A percentile compares a stretch with the other conserved stretches of the same genome.
Evolutionary conservation across 1,139 yeast species (phyloP).

Genomic region (Kodamaea sp.): DNA sequence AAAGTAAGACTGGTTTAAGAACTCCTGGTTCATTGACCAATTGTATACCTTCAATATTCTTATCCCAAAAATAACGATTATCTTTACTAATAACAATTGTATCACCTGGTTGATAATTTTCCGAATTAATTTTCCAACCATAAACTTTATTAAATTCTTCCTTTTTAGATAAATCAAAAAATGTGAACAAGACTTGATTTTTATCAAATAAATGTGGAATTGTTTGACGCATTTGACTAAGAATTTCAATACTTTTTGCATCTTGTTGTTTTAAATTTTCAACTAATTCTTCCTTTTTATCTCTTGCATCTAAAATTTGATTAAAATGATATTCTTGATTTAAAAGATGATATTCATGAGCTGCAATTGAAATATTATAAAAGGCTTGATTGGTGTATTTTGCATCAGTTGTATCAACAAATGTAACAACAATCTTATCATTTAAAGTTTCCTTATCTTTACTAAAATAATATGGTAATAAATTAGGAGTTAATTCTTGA

Average conservation of each 20-base stretch:
- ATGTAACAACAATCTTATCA: slow-evolving; percentile 52
- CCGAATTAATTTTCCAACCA: slow-evolving; percentile 42
- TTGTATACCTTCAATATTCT: slow-evolving; percentile 24
- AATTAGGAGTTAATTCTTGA: slow-evolving; percentile 46
- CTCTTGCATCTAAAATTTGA: slow-evolving; percentile 35
- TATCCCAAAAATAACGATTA: slow-evolving; percentile 31
- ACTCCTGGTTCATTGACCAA: slow-evolving; percentile 29
- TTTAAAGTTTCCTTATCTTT: slow-evolving; percentile 18
- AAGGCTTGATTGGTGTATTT: slow-evolving; percentile 33
- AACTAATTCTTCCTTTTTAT: slow-evolving; percentile 40
- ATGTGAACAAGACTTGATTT: slow-evolving; percentile 47
- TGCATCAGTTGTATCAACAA: slow-evolving; percentile 46
- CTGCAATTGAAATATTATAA: slow-evolving; percentile 44
- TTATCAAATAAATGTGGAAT: slow-evolving; percentile 44
- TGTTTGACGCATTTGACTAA: slow-evolving; percentile 46
- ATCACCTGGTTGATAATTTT: slow-evolving; percentile 42
- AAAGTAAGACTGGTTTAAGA: slow-evolving; percentile 27
- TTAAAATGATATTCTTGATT: slow-evolving; percentile 45
- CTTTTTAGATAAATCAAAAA: slow-evolving; percentile 46
- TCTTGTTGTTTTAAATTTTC: slow-evolving; percentile 39
- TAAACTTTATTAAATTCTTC: slow-evolving; percentile 26
- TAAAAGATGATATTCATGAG: slow-evolving; percentile 50
- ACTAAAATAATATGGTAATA: slow-evolving; percentile 34
- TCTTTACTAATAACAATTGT: slow-evolving; percentile 32
- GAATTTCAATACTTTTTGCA: slow-evolving; percentile 39